phyloP scores from a whole-genome alignment of 192 early-diverging fungal genomes.

The Coemansia sp. region DNA sequence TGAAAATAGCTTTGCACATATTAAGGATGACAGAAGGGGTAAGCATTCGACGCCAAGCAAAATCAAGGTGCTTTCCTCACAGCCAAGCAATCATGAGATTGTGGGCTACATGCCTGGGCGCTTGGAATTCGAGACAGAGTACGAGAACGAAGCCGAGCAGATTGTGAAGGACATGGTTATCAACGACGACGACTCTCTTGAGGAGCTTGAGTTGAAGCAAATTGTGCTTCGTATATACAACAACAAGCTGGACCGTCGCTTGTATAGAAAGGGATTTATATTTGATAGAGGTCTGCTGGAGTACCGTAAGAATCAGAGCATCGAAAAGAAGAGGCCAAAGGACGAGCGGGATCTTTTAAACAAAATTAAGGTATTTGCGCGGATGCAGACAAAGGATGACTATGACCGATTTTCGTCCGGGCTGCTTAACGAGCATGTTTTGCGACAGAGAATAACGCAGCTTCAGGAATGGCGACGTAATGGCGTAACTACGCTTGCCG shows the following conservation, averaged over 20 bases:
- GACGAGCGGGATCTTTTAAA: conserved; percentile 87
- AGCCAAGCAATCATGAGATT: conserved; percentile 94
- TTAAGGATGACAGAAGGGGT: conserved; percentile 14
- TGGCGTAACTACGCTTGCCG: conserved; percentile 76
- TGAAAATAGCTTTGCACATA: conserved; percentile 50
- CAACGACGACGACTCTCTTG: conserved; percentile 79
- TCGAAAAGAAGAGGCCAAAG: conserved; percentile 80
- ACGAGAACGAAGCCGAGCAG: conserved; percentile 94
- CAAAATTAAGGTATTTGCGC: conserved; percentile 83
- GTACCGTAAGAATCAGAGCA: conserved; percentile 74
- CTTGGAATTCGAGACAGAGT: conserved; percentile 94
- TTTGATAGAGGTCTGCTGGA: conserved; percentile 89
- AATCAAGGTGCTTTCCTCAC: conserved; percentile 71
- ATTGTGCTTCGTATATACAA: conserved; percentile 95
- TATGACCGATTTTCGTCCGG: conserved; percentile 80
- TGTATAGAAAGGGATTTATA: conserved; percentile 84
- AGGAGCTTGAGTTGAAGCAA: conserved; percentile 87
- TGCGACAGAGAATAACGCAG: conserved; percentile 78
- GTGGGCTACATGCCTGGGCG: conserved; percentile 97
- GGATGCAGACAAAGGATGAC: conserved; percentile 80
- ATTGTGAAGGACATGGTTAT: conserved; percentile 94
- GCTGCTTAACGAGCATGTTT: conserved; percentile 66
- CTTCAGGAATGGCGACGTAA: conserved; percentile 89
- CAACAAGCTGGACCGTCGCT: conserved; percentile 74
- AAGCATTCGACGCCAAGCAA: conserved; percentile 34